phyloP scores from a whole-genome alignment of 129 eudicot genomes.

The Cynara cardunculus region DNA sequence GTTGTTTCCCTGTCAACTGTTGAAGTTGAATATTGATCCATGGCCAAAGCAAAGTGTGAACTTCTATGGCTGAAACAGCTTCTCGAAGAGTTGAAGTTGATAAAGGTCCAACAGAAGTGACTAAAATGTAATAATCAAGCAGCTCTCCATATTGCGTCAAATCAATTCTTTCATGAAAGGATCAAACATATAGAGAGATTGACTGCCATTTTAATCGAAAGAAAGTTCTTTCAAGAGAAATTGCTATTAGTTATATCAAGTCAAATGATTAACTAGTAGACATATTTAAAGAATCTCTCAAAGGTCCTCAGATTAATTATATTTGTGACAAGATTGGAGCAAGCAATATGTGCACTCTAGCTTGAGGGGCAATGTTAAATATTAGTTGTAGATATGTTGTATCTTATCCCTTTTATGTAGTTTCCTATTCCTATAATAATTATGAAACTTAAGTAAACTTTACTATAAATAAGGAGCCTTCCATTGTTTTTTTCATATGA shows the following conservation, averaged over 20 bases:
- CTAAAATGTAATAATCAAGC: neutral
- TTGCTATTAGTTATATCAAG: neutral
- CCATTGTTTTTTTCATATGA: neutral
- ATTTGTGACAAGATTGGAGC: neutral
- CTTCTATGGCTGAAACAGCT: neutral
- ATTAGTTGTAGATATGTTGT: neutral
- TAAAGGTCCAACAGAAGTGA: neutral
- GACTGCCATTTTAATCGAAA: neutral
- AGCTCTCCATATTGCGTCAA: neutral
- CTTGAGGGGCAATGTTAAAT: neutral
- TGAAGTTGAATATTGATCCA: neutral
- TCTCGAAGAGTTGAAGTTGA: neutral
- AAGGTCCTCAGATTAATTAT: neutral
- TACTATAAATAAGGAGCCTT: neutral
- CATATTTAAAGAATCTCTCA: neutral
- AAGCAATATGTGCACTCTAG: neutral
- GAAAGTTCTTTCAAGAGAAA: neutral
- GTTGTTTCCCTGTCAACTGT: too few species aligned
- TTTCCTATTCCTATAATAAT: neutral
- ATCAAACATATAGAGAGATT: neutral
- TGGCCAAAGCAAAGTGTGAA: neutral
- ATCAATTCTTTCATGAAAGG: neutral
- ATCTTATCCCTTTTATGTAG: neutral
- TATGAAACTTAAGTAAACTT: neutral
- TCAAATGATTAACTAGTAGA: neutral